phyloP scores from a whole-genome alignment of 2,329 filamentous ascomycete species.

The Monosporascus ibericus region DNA sequence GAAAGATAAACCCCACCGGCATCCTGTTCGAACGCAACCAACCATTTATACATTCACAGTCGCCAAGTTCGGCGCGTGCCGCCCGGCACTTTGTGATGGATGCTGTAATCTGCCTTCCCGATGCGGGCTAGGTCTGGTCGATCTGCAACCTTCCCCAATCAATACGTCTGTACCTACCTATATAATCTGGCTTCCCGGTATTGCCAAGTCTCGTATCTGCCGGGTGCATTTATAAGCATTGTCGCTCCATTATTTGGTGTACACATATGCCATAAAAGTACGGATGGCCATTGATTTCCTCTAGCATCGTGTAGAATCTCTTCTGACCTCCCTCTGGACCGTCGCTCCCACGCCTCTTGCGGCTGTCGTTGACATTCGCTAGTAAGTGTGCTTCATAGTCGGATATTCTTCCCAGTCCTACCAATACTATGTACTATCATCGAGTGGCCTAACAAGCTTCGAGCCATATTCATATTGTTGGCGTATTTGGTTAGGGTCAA shows the following conservation, averaged over 20 bases:
- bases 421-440: too few species aligned
- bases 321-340: too few species aligned
- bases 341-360: too few species aligned
- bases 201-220: constrained; percentile 11
- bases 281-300: too few species aligned
- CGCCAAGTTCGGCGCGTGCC: not conserved
- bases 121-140: constrained; percentile 5
- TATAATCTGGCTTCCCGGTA: constrained; percentile 3
- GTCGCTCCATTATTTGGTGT: too few species aligned
- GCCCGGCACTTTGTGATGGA: not conserved
- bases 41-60: constrained; percentile 1
- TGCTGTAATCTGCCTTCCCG: constrained; percentile 7
- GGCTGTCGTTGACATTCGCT: too few species aligned
- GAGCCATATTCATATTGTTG: too few species aligned
- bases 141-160: constrained; percentile 3
- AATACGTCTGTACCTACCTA: constrained; percentile 2
- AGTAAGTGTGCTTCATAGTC: too few species aligned
- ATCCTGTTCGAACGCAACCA: not conserved
- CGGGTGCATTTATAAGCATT: constrained; percentile 3
- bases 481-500: too few species aligned
- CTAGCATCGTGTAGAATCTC: too few species aligned
- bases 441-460: too few species aligned
- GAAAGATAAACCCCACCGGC: not conserved
- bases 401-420: too few species aligned
- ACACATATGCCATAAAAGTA: not conserved